Conservation (phyloP, 441 rosid species). For the Gossypium lobatum region DNA sequence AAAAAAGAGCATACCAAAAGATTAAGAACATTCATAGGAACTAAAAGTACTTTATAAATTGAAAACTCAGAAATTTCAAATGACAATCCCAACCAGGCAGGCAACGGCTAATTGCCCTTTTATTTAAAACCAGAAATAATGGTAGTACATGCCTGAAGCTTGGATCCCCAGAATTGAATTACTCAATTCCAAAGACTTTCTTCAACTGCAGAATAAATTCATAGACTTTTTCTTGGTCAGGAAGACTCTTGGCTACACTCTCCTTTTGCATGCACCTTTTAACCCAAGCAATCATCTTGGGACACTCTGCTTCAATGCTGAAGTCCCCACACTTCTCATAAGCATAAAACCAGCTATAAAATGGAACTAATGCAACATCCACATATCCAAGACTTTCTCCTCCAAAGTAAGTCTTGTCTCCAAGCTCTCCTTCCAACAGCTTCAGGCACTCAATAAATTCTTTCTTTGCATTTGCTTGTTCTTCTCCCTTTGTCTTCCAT, state of each 20-base stretch:
- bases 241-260: slow-evolving; percentile 15
- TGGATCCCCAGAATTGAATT: background rate
- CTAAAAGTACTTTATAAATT: too few species aligned
- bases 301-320: slow-evolving; percentile 17
- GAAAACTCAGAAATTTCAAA: background rate
- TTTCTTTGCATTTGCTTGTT: slow-evolving; percentile 24
- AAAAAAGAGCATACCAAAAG: too few species aligned
- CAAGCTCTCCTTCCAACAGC: slow-evolving; percentile 28
- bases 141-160: background rate
- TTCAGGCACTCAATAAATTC: slow-evolving; percentile 20
- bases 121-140: background rate
- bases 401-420: slow-evolving; percentile 20
- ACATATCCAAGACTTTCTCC: slow-evolving; percentile 20
- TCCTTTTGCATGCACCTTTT: slow-evolving; percentile 18
- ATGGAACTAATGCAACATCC: slow-evolving; percentile 19
- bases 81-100: background rate
- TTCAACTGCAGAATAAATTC: background rate
- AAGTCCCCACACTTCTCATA: slow-evolving; percentile 15
- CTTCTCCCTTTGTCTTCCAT: slow-evolving; percentile 21
- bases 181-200: background rate
- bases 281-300: slow-evolving; percentile 19
- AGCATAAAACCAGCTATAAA: slow-evolving; percentile 21
- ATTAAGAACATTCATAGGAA: too few species aligned
- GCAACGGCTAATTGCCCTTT: background rate
- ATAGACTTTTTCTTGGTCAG: slow-evolving; percentile 6